These are phyloP conservation scores for Chaetomium sp. DNA, from an alignment of 2,329 filamentous ascomycete species.

Conservation along the genomic window DNA sequence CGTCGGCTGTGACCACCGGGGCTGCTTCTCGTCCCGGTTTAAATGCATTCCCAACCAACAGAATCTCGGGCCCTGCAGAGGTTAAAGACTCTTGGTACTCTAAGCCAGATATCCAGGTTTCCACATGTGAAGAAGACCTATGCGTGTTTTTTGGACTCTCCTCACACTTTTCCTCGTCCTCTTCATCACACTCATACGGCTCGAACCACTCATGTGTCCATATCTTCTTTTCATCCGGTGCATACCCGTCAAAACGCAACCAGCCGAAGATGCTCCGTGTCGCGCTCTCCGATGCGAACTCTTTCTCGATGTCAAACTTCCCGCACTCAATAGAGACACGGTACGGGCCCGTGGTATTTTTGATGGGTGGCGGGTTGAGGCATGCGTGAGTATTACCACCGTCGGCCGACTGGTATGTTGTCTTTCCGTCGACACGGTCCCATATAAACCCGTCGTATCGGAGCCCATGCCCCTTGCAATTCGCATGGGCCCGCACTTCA, in stretches of 20 bases:
- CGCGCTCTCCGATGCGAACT: conserved; percentile 25
- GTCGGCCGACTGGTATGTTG: not conserved
- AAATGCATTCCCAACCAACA: too few relatives aligned
- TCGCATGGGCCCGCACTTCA: conserved; percentile 25
- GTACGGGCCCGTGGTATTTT: not conserved
- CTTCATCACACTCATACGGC: not conserved
- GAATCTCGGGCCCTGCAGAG: too few relatives aligned
- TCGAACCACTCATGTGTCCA: conserved; percentile 4
- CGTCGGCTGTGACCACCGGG: too few relatives aligned
- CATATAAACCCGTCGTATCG: conserved; percentile 14
- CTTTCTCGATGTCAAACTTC: conserved; percentile 14
- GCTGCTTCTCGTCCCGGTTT: too few relatives aligned
- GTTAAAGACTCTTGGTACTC: too few relatives aligned
- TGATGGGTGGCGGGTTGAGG: not conserved
- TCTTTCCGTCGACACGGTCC: not conserved
- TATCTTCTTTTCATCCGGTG: conserved; percentile 21
- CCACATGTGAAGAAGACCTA: not conserved
- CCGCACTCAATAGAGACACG: conserved; percentile 6
- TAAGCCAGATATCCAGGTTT: not conserved
- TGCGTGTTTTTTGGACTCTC: not conserved
- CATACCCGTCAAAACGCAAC: conserved; percentile 24
- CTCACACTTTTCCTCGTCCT: not conserved
- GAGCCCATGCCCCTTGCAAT: conserved; percentile 21
- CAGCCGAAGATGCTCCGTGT: conserved; percentile 28
- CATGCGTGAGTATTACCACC: too few relatives aligned